These are phyloP conservation scores for Fusarium guadeloupense DNA, from an alignment of 2,329 filamentous ascomycete genomes.

Conservation along the genomic window DNA sequence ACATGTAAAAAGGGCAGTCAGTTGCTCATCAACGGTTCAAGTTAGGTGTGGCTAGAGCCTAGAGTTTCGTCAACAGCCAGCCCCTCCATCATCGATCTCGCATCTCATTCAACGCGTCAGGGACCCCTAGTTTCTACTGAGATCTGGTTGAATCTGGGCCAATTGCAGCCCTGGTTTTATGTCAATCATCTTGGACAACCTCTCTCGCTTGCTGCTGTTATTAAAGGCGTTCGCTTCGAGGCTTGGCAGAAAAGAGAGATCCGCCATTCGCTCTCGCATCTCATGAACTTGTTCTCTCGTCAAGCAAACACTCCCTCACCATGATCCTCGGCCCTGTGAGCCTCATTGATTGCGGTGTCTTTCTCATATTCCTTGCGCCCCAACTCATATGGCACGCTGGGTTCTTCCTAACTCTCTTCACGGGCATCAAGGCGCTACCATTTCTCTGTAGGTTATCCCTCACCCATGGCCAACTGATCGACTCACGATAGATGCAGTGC, in stretches of 20 bases:
- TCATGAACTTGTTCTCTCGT: slow-evolving; percentile 14
- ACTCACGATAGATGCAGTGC: slow-evolving; percentile 39
- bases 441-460: slow-evolving; percentile 67
- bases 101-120: slow-evolving; percentile 28
- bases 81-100: slow-evolving; percentile 37
- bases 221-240: not conserved
- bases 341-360: slow-evolving; percentile 78
- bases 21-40: slow-evolving; percentile 5
- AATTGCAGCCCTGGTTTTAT: slow-evolving; percentile 4
- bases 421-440: slow-evolving; percentile 70
- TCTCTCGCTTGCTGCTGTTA: not conserved
- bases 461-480: not conserved
- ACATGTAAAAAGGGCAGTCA: slow-evolving; percentile 18
- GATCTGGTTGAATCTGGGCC: not conserved
- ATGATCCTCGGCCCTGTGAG: slow-evolving; percentile 82
- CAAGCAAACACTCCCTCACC: slow-evolving; percentile 30
- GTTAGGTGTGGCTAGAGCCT: not conserved
- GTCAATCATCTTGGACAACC: not conserved
- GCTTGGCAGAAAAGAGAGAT: not conserved
- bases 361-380: slow-evolving; percentile 74
- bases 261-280: slow-evolving; percentile 2
- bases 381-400: slow-evolving; percentile 77
- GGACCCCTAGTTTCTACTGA: slow-evolving; percentile 12
- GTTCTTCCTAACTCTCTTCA: slow-evolving; percentile 64
- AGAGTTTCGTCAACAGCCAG: slow-evolving; percentile 7